Evolutionary conservation across 2,329 filamentous ascomycete genomes (phyloP).

Genomic region (Alternaria sp.): DNA sequence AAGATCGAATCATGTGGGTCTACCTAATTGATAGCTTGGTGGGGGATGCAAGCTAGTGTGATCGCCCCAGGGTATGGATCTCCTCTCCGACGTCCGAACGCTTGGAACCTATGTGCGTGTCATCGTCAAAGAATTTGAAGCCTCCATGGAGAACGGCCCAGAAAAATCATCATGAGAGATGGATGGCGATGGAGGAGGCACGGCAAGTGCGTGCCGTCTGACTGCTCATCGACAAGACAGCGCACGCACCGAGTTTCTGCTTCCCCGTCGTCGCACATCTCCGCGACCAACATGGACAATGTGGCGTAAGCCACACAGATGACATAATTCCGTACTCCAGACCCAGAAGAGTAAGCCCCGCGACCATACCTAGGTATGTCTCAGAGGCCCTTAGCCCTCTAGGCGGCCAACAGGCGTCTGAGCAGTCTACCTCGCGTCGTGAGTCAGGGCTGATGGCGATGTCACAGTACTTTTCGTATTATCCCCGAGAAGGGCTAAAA

Average conservation of each 20-base stretch:
- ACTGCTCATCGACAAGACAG: conserved; percentile 1
- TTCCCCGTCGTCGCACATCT: neutral
- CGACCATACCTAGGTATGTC: neutral
- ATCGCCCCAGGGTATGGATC: conserved; percentile 18
- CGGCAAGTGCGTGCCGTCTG: conserved; percentile 4
- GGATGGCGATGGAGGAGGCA: neutral
- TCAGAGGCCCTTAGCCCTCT: neutral
- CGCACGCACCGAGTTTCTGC: neutral
- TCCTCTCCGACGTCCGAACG: conserved; percentile 20
- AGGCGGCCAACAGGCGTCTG: neutral
- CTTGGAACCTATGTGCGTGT: conserved; percentile 4
- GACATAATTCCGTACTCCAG: neutral
- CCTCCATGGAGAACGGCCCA: neutral
- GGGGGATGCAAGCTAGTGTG: neutral
- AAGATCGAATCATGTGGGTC: conserved; percentile 7
- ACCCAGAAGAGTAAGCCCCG: neutral
- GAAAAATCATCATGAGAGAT: neutral
- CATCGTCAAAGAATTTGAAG: conserved; percentile 1
- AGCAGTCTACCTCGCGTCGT: neutral
- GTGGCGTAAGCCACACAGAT: conserved; percentile 4
- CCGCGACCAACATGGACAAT: conserved; percentile 1
- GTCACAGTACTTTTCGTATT: neutral
- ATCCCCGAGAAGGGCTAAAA: neutral
- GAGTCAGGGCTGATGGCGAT: neutral
- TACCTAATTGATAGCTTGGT: neutral